A percentile compares a stretch with the other conserved stretches of the same genome.
These are phyloP conservation scores for Filosporella fistucella DNA, from an alignment of 495 filamentous ascomycete genomes.

Conservation along the genomic window DNA sequence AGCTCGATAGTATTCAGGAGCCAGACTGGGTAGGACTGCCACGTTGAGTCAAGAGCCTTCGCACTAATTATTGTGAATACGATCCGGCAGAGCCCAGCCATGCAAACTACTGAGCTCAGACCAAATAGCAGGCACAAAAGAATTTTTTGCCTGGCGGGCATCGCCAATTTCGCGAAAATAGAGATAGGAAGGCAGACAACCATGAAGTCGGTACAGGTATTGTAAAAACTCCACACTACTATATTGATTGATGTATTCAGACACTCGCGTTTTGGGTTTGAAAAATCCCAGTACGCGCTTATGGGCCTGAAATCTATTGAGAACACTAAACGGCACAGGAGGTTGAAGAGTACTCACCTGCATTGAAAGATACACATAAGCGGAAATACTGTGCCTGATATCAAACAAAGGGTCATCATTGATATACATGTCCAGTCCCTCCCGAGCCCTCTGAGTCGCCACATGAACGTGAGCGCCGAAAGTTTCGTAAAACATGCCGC, in stretches of 20 bases:
- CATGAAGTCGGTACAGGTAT: constrained; percentile 54
- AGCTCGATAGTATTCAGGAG: constrained; percentile 23
- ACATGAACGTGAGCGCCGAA: not conserved
- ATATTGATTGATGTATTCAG: constrained; percentile 44
- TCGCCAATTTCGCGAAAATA: constrained; percentile 47
- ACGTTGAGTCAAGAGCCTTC: constrained; percentile 42
- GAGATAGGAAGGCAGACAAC: constrained; percentile 55
- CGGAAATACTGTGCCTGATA: not conserved
- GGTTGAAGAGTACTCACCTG: not conserved
- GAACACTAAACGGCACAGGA: not conserved
- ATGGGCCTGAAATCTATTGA: constrained; percentile 37
- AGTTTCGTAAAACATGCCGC: not conserved
- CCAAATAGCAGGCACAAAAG: constrained; percentile 56
- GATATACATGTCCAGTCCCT: not conserved
- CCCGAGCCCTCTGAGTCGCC: not conserved
- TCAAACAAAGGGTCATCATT: not conserved
- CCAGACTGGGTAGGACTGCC: constrained; percentile 47
- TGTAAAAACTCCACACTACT: constrained; percentile 52
- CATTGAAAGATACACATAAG: constrained; percentile 1
- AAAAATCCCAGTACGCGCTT: constrained; percentile 45
- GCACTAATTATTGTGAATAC: constrained; percentile 19
- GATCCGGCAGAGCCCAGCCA: constrained; percentile 51
- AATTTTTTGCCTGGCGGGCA: constrained; percentile 48
- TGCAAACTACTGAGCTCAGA: constrained; percentile 51
- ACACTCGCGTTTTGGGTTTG: constrained; percentile 36